Conservation (phyloP, 768 basidiomycete genomes). For the Mycena latifolia region DNA sequence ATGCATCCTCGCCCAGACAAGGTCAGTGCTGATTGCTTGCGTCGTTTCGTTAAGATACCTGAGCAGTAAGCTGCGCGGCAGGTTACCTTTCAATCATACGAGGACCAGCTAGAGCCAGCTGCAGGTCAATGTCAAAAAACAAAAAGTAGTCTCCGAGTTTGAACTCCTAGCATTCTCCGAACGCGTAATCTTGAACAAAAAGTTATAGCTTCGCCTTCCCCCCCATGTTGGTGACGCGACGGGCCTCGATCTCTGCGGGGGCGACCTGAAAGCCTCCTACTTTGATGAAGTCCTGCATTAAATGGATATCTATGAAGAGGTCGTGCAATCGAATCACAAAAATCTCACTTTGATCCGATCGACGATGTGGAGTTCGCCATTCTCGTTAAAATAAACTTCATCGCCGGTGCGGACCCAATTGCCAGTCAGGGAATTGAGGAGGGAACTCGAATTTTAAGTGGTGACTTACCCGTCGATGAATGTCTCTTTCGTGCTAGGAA, state of each 20-base stretch:
- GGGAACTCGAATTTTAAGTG: slow-evolving; percentile 42
- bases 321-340: neutral
- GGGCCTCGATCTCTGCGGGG: slow-evolving; percentile 5
- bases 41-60: too few species aligned
- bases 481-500: slow-evolving; percentile 19
- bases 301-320: slow-evolving; percentile 36
- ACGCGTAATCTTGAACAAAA: too few species aligned
- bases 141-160: too few species aligned
- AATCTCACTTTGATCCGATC: slow-evolving; percentile 62
- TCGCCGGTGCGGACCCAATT: slow-evolving; percentile 59
- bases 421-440: slow-evolving; percentile 45
- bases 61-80: too few species aligned
- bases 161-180: too few species aligned
- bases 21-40: too few species aligned
- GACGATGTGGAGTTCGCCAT: slow-evolving; percentile 60
- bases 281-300: slow-evolving; percentile 56
- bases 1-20: too few species aligned
- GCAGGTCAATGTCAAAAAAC: too few species aligned
- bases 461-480: slow-evolving; percentile 57
- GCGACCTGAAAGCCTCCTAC: slow-evolving; percentile 38
- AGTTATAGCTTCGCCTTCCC: too few species aligned
- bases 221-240: slow-evolving; percentile 3
- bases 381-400: slow-evolving; percentile 58
- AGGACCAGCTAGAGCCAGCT: too few species aligned
- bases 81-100: too few species aligned